Base-by-base conservation (phyloP, 768 basidiomycete genomes). In the Tremella yokohamensis region DNA sequence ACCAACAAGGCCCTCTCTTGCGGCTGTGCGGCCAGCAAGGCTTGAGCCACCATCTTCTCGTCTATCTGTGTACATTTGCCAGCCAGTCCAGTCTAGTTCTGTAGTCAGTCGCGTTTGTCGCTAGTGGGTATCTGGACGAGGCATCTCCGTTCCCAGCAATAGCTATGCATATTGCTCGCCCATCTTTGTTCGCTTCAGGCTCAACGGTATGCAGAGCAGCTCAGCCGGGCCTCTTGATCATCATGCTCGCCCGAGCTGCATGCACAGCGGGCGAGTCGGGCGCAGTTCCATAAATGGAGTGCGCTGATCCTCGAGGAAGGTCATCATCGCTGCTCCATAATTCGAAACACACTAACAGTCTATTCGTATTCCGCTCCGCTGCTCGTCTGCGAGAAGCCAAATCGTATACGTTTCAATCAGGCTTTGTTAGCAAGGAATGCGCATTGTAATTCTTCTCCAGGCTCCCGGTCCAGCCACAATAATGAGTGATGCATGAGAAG, bases 151-250 rank as follows among this genome's bases (percentile, higher is more conserved):
- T 34, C 6, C 29, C 29, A 34, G 29, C 29, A 34, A 11, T 11
- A 34, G 6, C 29, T 34, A 34, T 34, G 29, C 29, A 34, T 34
- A 34, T 11, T 34, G 29, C 29, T 34, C 29, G 29, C 29, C 11
- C 29, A 34, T 34, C n/a, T n/a, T n/a, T n/a, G n/a, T n/a, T n/a
- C n/a, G n/a, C n/a, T n/a, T n/a, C n/a, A n/a, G n/a, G n/a, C n/a
- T n/a, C n/a, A 19, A 42, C 4, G 19, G 42, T 8, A 54, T 3
- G 42, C 19, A 34, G 40, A 18, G 47, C 55, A 69, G 62, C 68
- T 72, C 70, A 72, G 70, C 62, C 70, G 70, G 70, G 70, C 70
- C 70, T 72, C 70, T 57, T 51, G 60, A 60, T 63, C 70, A 50
- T 54, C 70, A 58, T 52, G n/a, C 62, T 54, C 62, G 61, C 67